Evolutionary conservation across 75 land plant species (phyloP).

Genomic region (Sequoiadendron giganteum): DNA sequence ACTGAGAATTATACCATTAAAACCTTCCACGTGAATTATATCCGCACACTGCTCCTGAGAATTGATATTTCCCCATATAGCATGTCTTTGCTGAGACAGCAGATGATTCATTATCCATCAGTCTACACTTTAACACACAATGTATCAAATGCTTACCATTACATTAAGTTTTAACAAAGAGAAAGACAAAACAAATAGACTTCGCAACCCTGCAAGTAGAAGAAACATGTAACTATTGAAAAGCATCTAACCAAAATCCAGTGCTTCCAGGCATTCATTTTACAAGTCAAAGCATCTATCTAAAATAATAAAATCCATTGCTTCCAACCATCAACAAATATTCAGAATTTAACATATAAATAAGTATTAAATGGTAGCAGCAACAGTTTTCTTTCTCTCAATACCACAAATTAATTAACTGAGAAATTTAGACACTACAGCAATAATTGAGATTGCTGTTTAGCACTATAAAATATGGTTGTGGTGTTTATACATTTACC

Average conservation of each 20-base stretch:
- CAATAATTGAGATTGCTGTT: not conserved
- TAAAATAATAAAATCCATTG: not conserved
- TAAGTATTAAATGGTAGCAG: not conserved
- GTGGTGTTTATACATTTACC: not conserved
- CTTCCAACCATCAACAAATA: not conserved
- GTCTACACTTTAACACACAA: constrained; percentile 5
- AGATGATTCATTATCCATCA: constrained; percentile 13
- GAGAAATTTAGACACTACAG: not conserved
- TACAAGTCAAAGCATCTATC: not conserved
- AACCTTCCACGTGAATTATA: constrained; percentile 10
- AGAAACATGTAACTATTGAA: not conserved
- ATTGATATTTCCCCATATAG: constrained; percentile 11
- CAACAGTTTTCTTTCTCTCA: not conserved
- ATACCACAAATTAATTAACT: not conserved
- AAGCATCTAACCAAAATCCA: not conserved
- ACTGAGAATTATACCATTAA: constrained; percentile 12
- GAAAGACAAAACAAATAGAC: not conserved
- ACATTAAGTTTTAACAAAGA: not conserved
- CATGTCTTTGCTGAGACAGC: constrained; percentile 18
- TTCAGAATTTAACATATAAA: constrained; percentile 2
- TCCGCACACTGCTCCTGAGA: constrained; percentile 15
- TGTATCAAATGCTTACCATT: constrained; percentile 6
- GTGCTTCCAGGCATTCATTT: not conserved
- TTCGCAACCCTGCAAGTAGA: constrained; percentile 7
- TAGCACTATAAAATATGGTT: not conserved